Evolutionary conservation across 257 asterid genomes (phyloP).

Genomic region (Solanum neorickii): DNA sequence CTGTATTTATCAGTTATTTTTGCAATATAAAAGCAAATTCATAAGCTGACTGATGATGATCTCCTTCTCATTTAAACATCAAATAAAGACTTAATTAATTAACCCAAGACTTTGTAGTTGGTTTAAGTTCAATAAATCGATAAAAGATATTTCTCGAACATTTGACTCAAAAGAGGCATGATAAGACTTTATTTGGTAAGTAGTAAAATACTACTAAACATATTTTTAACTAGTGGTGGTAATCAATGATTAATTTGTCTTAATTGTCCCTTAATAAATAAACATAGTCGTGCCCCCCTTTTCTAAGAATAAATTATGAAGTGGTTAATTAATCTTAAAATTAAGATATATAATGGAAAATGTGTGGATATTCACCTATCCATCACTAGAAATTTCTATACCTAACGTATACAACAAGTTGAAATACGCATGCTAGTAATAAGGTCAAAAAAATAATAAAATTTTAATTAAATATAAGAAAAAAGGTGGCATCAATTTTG

Average conservation of each 20-base stretch:
- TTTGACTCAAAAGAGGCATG: background rate
- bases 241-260: too few species aligned
- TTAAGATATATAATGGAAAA: background rate
- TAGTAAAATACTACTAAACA: background rate
- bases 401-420: background rate
- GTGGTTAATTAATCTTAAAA: background rate
- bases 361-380: conserved; percentile 1
- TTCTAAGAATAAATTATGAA: background rate
- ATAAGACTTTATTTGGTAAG: background rate
- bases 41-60: background rate
- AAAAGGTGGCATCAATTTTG: conserved; percentile 4
- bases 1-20: background rate
- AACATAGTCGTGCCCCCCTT: too few species aligned
- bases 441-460: background rate
- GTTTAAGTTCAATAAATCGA: background rate
- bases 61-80: background rate
- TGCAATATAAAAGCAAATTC: background rate
- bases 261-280: too few species aligned
- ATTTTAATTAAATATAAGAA: background rate
- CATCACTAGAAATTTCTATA: conserved; percentile 1
- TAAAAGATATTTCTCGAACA: background rate
- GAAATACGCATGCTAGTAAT: conserved; percentile 14
- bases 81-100: background rate
- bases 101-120: background rate
- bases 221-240: background rate